Base-by-base conservation (phyloP, 2,329 filamentous ascomycete genomes). In the Nigrospora oryzae region DNA sequence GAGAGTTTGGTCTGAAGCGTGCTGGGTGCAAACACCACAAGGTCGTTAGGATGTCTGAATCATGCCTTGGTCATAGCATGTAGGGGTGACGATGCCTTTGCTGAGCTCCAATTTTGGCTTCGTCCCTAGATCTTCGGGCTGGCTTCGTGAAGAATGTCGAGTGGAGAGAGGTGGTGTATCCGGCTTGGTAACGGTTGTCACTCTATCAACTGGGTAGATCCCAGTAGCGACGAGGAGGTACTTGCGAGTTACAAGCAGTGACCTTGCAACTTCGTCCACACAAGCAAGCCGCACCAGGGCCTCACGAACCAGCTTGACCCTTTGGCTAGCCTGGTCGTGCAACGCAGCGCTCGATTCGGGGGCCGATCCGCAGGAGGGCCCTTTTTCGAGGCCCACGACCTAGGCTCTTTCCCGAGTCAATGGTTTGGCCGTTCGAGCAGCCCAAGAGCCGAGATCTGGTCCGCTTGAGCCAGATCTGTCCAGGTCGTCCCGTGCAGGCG, bases 321-420 rank as follows among this genome's bases (percentile, higher is more conserved):
- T 73, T 69, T 81, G 44, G 82, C 85, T 32, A 70, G 73, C 67
- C 82, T 28, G 23, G 4, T 28, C 23, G 23, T 7, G 23, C 23
- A 28, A 10, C 23, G 23, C 23, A 28, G 23, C 23, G 23, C 23
- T 28, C 5, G 23, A 10, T 28, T 28, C 23, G 23, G 23, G 5
- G 23, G 23, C 23, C 23, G 23, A 28, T 28, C 5, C 23, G 23
- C 23, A 28, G 5, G 23, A 28, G 23, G 23, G 23, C 23, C 23
- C 23, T 28, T 28, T 28, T 28, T 28, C 23, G 23, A 28, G 7
- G 8, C 23, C 23, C 23, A 7, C 23, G 23, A 28, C 8, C 8
- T 28, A 28, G 23, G 23, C 23, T 7, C 23, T 28, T 28, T 28
- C 23, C 23, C 23, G 23, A 28, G 23, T 28, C 23, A 28, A 28